Conservation (phyloP, 2,329 filamentous ascomycete species). For the Trichoderma gracile region DNA sequence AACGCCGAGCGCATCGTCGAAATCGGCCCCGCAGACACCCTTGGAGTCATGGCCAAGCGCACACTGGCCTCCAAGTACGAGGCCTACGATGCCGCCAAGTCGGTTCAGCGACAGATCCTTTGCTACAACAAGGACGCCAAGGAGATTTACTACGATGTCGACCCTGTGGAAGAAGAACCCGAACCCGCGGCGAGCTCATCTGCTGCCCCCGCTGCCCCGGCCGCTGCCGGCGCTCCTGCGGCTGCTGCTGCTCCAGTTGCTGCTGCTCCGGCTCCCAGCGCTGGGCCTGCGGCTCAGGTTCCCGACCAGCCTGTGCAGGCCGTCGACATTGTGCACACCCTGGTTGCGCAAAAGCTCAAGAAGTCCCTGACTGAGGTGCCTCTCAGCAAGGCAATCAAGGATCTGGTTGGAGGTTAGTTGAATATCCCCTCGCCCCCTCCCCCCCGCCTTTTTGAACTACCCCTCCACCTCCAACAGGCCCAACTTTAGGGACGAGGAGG, state of each 20-base stretch:
- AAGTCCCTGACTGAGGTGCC: slow-evolving; percentile 87
- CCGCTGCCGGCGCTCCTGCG: slow-evolving; percentile 46
- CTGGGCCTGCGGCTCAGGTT: slow-evolving; percentile 84
- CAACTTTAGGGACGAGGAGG: too few species aligned
- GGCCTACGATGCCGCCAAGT: slow-evolving; percentile 95
- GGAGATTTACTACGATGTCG: slow-evolving; percentile 99
- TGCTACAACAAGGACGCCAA: slow-evolving; percentile 99
- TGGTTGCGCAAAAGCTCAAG: slow-evolving; percentile 98
- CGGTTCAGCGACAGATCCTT: slow-evolving; percentile 92
- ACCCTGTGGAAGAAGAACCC: slow-evolving; percentile 88
- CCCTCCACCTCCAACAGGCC: not conserved
- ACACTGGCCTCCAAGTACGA: slow-evolving; percentile 97
- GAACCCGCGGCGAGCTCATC: slow-evolving; percentile 51
- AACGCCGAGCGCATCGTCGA: slow-evolving; percentile 96
- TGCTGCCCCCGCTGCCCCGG: slow-evolving; percentile 9
- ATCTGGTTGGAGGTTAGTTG: slow-evolving; percentile 87
- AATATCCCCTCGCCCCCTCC: not conserved
- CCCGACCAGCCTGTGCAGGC: slow-evolving; percentile 85
- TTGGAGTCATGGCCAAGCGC: slow-evolving; percentile 95
- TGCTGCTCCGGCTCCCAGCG: slow-evolving; percentile 64
- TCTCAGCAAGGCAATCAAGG: slow-evolving; percentile 95
- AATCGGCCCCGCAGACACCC: slow-evolving; percentile 92
- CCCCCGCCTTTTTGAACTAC: too few species aligned
- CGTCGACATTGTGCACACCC: slow-evolving; percentile 81
- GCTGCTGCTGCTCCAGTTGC: slow-evolving; percentile 56